phyloP scores from a whole-genome alignment of 2,329 filamentous ascomycete species.

The Shiraia bambusicola region DNA sequence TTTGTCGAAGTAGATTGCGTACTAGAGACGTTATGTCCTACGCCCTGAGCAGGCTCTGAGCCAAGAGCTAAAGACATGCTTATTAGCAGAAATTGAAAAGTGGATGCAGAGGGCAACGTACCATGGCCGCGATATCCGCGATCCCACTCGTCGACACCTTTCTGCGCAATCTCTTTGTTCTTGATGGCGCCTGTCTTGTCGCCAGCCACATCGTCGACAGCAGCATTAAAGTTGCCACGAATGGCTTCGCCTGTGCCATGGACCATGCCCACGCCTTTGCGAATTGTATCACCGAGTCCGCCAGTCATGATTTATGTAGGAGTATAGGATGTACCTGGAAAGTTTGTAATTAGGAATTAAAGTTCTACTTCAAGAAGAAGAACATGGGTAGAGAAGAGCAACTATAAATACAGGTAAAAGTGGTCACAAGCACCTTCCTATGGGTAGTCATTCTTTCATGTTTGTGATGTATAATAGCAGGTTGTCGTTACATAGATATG shows the following conservation, averaged over 20 bases:
- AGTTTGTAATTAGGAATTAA: conserved; percentile 5
- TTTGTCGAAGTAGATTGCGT: conserved; percentile 28
- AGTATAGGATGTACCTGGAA: not conserved
- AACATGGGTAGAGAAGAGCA: not conserved
- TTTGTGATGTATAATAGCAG: conserved; percentile 8
- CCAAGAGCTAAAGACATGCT: not conserved
- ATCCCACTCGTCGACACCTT: conserved; percentile 40
- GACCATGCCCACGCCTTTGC: conserved; percentile 38
- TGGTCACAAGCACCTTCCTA: too few relatives aligned
- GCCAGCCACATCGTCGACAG: conserved; percentile 37
- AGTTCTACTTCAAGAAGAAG: conserved; percentile 2
- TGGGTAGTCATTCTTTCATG: not conserved
- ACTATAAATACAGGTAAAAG: conserved; percentile 2
- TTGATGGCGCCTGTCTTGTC: conserved; percentile 32
- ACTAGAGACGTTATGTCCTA: conserved; percentile 18
- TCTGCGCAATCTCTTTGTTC: conserved; percentile 35
- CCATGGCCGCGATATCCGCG: conserved; percentile 36
- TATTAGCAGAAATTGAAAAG: not conserved
- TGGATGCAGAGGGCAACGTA: conserved; percentile 1
- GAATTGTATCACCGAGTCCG: conserved; percentile 33
- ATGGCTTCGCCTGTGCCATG: conserved; percentile 45
- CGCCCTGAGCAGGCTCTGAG: conserved; percentile 1
- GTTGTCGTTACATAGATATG: conserved; percentile 13
- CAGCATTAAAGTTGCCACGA: conserved; percentile 42
- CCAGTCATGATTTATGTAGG: conserved; percentile 24